These are phyloP conservation scores for Sambucus nigra DNA, from an alignment of 129 eudicot species.

Conservation along the genomic window DNA sequence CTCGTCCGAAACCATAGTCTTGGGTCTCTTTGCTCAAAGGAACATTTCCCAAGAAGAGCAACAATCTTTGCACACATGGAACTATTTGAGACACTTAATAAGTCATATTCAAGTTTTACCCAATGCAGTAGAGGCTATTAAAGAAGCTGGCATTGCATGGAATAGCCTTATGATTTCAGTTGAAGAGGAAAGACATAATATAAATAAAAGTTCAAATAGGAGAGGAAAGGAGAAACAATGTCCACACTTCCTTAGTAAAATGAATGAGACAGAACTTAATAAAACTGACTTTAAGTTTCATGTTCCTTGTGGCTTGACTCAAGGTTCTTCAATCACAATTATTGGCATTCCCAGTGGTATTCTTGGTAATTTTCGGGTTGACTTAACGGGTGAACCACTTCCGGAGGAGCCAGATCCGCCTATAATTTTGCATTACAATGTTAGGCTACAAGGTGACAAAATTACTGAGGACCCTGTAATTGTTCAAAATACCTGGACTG, in stretches of 20 bases:
- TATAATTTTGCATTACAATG: constrained; percentile 86
- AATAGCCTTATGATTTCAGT: constrained; percentile 67
- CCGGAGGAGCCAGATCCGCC: constrained; percentile 97
- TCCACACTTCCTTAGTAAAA: constrained; percentile 80
- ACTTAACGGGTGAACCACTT: constrained; percentile 82
- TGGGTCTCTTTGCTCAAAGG: constrained; percentile 43
- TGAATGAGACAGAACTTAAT: constrained; percentile 58
- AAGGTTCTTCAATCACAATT: constrained; percentile 87
- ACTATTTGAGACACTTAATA: constrained; percentile 48
- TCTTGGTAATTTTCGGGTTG: constrained; percentile 83
- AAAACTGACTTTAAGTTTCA: constrained; percentile 52
- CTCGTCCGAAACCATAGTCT: constrained; percentile 42
- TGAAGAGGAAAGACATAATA: constrained; percentile 50
- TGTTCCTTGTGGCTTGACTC: constrained; percentile 93
- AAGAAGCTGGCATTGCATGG: constrained; percentile 82
- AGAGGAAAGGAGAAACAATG: constrained; percentile 78
- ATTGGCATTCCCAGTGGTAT: constrained; percentile 91
- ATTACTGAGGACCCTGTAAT: constrained; percentile 88
- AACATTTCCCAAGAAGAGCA: constrained; percentile 48
- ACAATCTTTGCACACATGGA: constrained; percentile 70
- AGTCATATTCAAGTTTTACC: constrained; percentile 66
- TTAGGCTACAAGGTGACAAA: constrained; percentile 88
- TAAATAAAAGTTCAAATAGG: constrained; percentile 44
- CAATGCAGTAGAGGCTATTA: constrained; percentile 74
- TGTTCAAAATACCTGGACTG: constrained; percentile 92